A percentile compares a stretch with the other conserved stretches of the same genome.
Evolutionary conservation across 805 yeast genomes (phyloP).

Genomic region (Nakazawaea peltata): DNA sequence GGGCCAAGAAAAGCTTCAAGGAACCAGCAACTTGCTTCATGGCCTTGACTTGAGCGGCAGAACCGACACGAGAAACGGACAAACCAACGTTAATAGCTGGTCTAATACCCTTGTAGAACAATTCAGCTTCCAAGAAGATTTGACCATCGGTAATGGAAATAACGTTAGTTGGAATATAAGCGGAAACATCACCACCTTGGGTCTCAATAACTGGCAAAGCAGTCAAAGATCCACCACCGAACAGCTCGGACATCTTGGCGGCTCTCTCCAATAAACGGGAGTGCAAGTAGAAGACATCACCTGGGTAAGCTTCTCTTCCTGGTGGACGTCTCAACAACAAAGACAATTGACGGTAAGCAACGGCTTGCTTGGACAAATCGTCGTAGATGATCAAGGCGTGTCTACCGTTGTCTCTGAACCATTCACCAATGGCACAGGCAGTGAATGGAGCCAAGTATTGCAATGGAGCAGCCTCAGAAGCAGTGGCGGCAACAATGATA

Average conservation of each 20-base stretch:
- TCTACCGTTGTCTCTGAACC: slow-evolving; percentile 99
- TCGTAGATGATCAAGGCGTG: slow-evolving; percentile 97
- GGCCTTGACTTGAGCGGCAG: slow-evolving; percentile 99
- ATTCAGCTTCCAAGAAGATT: slow-evolving; percentile 98
- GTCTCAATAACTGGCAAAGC: slow-evolving; percentile 96
- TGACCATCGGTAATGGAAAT: slow-evolving; percentile 97
- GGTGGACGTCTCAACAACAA: slow-evolving; percentile 95
- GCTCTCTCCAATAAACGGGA: slow-evolving; percentile 95
- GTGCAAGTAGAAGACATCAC: slow-evolving; percentile 95
- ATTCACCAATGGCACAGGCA: slow-evolving; percentile 98
- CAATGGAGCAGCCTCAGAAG: slow-evolving; percentile 99
- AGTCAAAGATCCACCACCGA: slow-evolving; percentile 92
- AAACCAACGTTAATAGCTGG: slow-evolving; percentile 99
- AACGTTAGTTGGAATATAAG: slow-evolving; percentile 96
- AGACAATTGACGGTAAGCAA: slow-evolving; percentile 99
- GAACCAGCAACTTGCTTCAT: slow-evolving; percentile 99
- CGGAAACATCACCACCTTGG: slow-evolving; percentile 99
- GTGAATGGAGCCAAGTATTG: slow-evolving; percentile 99
- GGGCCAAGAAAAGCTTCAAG: slow-evolving; percentile 99
- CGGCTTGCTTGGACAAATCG: slow-evolving; percentile 99
- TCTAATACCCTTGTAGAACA: slow-evolving; percentile 99
- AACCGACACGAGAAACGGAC: slow-evolving; percentile 99
- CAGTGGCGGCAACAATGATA: slow-evolving; percentile 98
- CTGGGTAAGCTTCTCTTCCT: slow-evolving; percentile 96
- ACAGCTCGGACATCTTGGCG: slow-evolving; percentile 86